Conservation (phyloP, 768 basidiomycete genomes). For the Amanita polypyramis region DNA sequence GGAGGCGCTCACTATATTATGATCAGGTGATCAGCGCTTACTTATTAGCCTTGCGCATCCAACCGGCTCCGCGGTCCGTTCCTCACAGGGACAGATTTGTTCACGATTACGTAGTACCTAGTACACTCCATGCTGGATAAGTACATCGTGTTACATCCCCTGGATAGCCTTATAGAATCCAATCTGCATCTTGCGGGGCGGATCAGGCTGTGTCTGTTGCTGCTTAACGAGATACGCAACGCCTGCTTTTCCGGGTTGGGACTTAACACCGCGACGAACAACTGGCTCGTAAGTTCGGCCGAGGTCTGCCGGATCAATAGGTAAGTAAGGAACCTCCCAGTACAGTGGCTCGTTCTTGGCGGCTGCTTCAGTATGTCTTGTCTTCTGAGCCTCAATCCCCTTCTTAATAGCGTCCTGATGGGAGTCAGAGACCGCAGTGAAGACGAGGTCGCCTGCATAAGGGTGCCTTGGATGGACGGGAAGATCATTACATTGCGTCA, state of each 20-base stretch:
- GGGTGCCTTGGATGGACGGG: slow-evolving; percentile 95
- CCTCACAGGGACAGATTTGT: too few relatives aligned
- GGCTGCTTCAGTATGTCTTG: slow-evolving; percentile 51
- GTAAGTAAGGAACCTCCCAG: slow-evolving; percentile 95
- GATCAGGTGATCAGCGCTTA: too few relatives aligned
- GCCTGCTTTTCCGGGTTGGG: slow-evolving; percentile 97
- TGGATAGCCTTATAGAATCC: slow-evolving; percentile 93
- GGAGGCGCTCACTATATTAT: too few relatives aligned
- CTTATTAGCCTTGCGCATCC: too few relatives aligned
- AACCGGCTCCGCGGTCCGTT: slow-evolving; percentile 89
- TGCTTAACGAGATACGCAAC: slow-evolving; percentile 96
- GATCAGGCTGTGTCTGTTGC: slow-evolving; percentile 78
- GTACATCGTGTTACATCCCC: too few relatives aligned
- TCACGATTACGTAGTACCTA: too few relatives aligned
- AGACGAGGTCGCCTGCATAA: slow-evolving; percentile 96
- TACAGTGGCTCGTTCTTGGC: slow-evolving; percentile 45
- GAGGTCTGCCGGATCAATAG: slow-evolving; percentile 92
- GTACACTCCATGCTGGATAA: too few relatives aligned
- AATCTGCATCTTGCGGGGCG: slow-evolving; percentile 96
- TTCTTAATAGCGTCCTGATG: slow-evolving; percentile 99
- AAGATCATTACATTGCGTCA: slow-evolving; percentile 93
- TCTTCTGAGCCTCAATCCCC: slow-evolving; percentile 81
- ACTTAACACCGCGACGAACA: slow-evolving; percentile 98
- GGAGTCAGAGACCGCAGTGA: slow-evolving; percentile 96
- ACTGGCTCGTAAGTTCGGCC: slow-evolving; percentile 96